Base-by-base conservation (phyloP, 2,329 filamentous ascomycete species). In the Cercospora nicotianae region DNA sequence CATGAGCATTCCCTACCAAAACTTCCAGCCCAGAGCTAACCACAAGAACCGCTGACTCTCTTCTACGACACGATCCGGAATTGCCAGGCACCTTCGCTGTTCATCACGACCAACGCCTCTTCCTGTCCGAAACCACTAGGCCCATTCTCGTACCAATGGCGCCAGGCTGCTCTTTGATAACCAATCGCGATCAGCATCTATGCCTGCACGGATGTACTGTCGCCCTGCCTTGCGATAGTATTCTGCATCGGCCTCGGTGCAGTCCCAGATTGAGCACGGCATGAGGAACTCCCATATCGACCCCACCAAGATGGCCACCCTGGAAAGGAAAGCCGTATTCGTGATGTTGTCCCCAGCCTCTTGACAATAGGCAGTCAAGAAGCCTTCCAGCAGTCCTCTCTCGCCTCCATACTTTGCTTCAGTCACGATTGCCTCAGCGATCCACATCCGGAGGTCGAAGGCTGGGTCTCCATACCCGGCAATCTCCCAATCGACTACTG, bases 401-500 rank as follows among this genome's bases (percentile, higher is more conserved):
- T 60, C 45, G 5, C 26, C 36, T 1, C 66, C 66, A 58, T 67
- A 28, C 13, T 65, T 64, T 12, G 66, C 33, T 57, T 64, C 66
- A 8, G 64, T 13, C 7, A 64, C 61, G 18, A 67, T 39, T 16
- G 66, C 59, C 33, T 67, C 66, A 5, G 66, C 62, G 26, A 64
- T 30, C 66, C 66, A 67, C 18, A 64, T 39, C n/a, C 66, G 60
- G 20, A 67, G 18, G 33, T 67, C 66, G 42, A 60, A 58, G 6
- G 62, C 66, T 8, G 66, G 55, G 28, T 64, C 62, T 18, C 55
- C 61, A 36, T 64, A 67, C 9, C 36, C 23, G 20, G 36, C 26
- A n/a, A 28, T n/a, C 31, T 67, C 66, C 66, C 66, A 67, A 53
- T 67, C 61, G 5, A 67, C 48, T 13, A 67, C 36, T 8, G 66